Conservation (phyloP, 345 rosid species). For the Anastatica hierochuntica region DNA sequence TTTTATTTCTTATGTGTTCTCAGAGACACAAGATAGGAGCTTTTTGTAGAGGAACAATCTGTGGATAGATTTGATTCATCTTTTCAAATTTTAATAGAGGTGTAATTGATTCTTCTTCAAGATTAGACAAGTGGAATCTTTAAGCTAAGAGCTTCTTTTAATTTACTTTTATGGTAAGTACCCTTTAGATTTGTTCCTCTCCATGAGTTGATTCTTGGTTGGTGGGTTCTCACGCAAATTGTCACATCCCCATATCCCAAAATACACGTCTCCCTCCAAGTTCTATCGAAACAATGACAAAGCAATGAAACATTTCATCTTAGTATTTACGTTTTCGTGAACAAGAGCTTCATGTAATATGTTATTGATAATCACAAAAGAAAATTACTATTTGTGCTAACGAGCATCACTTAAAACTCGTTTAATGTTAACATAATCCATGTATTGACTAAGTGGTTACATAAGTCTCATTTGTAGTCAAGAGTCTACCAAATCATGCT, state of each 20-base stretch:
- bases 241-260: background rate
- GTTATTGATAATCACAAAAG: background rate
- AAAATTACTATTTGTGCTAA: background rate
- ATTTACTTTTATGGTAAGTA: background rate
- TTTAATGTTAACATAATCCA: background rate
- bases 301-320: too few relatives aligned
- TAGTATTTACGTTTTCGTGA: too few relatives aligned
- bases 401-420: background rate
- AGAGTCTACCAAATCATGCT: background rate
- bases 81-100: background rate
- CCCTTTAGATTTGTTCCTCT: background rate
- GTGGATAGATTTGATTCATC: background rate
- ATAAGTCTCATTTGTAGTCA: background rate
- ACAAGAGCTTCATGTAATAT: too few relatives aligned
- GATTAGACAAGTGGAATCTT: constrained; percentile 19
- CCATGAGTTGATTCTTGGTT: background rate
- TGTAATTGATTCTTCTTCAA: constrained; percentile 16
- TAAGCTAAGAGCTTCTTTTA: constrained; percentile 10
- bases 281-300: too few relatives aligned
- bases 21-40: too few relatives aligned
- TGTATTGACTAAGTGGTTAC: background rate
- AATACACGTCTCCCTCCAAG: background rate
- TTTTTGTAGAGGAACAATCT: too few relatives aligned
- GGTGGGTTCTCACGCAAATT: constrained; percentile 3
- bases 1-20: too few relatives aligned